Conservation (phyloP, 2,329 filamentous ascomycete genomes). For the Neoascochyta sp. region DNA sequence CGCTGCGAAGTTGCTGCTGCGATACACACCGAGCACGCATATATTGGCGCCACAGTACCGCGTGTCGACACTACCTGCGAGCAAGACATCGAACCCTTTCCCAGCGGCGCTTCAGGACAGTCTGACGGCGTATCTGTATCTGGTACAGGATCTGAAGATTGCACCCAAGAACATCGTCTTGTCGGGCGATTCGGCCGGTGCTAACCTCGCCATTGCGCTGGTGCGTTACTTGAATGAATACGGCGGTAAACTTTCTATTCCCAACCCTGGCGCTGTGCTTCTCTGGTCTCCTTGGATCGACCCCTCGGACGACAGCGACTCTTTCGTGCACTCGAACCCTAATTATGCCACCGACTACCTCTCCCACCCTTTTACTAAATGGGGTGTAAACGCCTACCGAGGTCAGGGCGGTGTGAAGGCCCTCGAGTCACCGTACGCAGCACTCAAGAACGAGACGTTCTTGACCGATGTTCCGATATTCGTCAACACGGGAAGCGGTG, state of each 20-base stretch:
- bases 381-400: conserved; percentile 42
- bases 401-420: conserved; percentile 11
- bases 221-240: conserved; percentile 47
- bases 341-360: conserved; percentile 45
- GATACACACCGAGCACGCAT: conserved; percentile 37
- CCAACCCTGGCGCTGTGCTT: conserved; percentile 37
- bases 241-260: conserved; percentile 33
- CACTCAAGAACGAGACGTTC: conserved; percentile 39
- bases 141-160: conserved; percentile 42
- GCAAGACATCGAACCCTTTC: conserved; percentile 42
- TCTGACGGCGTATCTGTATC: conserved; percentile 47
- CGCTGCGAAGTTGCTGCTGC: conserved; percentile 30
- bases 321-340: conserved; percentile 26
- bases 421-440: conserved; percentile 38
- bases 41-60: conserved; percentile 50
- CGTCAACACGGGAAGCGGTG: conserved; percentile 41
- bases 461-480: conserved; percentile 40
- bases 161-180: conserved; percentile 43
- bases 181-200: conserved; percentile 51
- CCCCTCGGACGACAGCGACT: conserved; percentile 27
- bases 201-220: conserved; percentile 45
- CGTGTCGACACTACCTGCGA: conserved; percentile 41
- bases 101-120: conserved; percentile 52
- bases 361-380: conserved; percentile 35
- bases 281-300: conserved; percentile 47